A percentile compares a stretch with the other conserved stretches of the same genome.
These are phyloP conservation scores for Aspergillus viridinutans DNA, from an alignment of 2,329 filamentous ascomycete species.

Conservation along the genomic window DNA sequence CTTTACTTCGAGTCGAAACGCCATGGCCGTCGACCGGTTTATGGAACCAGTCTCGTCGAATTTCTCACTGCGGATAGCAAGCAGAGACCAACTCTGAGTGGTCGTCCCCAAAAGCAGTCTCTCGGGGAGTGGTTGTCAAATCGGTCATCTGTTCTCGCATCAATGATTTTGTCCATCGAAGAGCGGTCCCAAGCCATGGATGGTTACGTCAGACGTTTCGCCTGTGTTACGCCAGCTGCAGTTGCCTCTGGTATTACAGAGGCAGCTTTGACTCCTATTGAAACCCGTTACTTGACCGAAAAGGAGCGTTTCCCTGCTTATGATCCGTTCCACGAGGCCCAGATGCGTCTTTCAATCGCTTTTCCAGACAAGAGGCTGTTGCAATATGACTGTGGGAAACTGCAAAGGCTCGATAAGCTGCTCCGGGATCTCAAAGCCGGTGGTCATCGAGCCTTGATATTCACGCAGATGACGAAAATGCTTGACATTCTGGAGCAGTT, in stretches of 20 bases:
- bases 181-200: conserved; percentile 70
- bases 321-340: conserved; percentile 90
- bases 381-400: conserved; percentile 95
- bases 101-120: conserved; percentile 57
- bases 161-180: conserved; percentile 68
- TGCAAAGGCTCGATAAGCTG: conserved; percentile 82
- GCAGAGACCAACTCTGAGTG: conserved; percentile 56
- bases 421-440: conserved; percentile 82
- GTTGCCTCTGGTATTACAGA: conserved; percentile 72
- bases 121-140: conserved; percentile 72
- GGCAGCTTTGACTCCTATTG: conserved; percentile 61
- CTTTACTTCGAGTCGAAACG: conserved; percentile 77
- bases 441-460: conserved; percentile 91
- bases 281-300: conserved; percentile 45
- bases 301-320: conserved; percentile 52
- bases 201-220: conserved; percentile 77
- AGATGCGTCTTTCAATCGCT: conserved; percentile 88
- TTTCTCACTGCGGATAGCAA: conserved; percentile 63
- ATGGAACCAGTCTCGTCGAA: conserved; percentile 74
- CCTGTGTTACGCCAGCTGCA: conserved; percentile 85
- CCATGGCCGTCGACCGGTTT: conserved; percentile 74
- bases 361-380: conserved; percentile 95
- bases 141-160: conserved; percentile 51
- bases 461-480: conserved; percentile 99
- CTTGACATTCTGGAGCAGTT: conserved; percentile 97